Conservation (phyloP, 2,329 filamentous ascomycete genomes). For the Colletotrichum sp. region DNA sequence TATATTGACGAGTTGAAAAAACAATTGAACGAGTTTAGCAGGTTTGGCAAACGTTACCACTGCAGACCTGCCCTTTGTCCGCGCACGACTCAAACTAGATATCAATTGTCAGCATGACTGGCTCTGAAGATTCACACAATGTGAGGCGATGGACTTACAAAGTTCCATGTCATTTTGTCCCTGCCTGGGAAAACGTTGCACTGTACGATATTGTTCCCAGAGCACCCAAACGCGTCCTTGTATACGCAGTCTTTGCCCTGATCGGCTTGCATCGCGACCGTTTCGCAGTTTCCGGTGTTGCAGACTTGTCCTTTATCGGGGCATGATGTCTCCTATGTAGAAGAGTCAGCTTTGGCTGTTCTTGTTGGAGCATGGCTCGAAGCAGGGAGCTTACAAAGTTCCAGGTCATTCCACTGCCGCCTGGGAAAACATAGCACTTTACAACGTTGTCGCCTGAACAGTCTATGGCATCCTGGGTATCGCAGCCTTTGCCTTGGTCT, state of each 20-base stretch:
- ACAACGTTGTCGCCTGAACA: background rate
- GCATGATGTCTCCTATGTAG: background rate
- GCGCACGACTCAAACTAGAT: background rate
- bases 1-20: background rate
- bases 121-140: background rate
- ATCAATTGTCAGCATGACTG: background rate
- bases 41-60: background rate
- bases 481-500: background rate
- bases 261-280: background rate
- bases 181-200: background rate
- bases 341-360: background rate
- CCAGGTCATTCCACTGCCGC: background rate
- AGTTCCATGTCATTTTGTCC: background rate
- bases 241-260: background rate
- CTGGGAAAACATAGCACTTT: background rate
- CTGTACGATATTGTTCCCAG: background rate
- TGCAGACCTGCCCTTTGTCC: background rate
- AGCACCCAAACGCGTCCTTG: background rate
- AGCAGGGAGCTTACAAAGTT: background rate
- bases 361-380: background rate
- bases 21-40: background rate
- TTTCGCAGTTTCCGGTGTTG: background rate
- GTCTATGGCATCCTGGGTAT: background rate
- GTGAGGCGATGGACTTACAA: background rate
- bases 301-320: background rate